phyloP scores from a whole-genome alignment of 2,329 filamentous ascomycete species.

The Neurospora sp. region DNA sequence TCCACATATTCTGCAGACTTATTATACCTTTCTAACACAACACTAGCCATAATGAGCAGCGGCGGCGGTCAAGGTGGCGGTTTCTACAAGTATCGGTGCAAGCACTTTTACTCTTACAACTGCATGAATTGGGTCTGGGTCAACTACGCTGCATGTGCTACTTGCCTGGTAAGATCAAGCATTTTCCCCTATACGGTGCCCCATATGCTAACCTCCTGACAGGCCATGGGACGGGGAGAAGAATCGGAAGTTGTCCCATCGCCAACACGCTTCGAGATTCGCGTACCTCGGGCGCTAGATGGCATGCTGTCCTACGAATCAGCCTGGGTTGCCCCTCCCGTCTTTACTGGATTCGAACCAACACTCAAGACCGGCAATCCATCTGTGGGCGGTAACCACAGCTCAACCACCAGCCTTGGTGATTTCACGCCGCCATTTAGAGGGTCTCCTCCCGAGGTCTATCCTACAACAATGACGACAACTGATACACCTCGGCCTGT shows the following conservation, averaged over 20 bases:
- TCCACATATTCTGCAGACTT: neutral
- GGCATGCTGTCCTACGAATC: constrained; percentile 8
- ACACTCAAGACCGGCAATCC: neutral
- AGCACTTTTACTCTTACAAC: constrained; percentile 38
- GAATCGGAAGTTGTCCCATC: constrained; percentile 4
- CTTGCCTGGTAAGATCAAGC: constrained; percentile 31
- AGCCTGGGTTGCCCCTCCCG: neutral
- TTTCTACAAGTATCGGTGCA: constrained; percentile 41
- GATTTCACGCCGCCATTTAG: neutral
- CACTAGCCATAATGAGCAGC: neutral
- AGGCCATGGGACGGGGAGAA: constrained; percentile 15
- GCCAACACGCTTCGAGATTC: constrained; percentile 5
- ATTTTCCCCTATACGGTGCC: neutral
- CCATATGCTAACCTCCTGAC: neutral
- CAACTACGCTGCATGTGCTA: constrained; percentile 34
- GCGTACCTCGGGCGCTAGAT: constrained; percentile 12
- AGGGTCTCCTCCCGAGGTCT: neutral
- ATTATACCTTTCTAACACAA: neutral
- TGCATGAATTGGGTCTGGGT: constrained; percentile 41
- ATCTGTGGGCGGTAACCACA: neutral
- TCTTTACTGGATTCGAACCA: neutral
- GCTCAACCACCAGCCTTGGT: neutral
- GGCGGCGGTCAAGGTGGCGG: constrained; percentile 18
- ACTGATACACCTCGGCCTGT: constrained; percentile 15
- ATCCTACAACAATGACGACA: constrained; percentile 10